Evolutionary conservation across 2,329 filamentous ascomycete species (phyloP).

Genomic region (Arachnopeziza araneosa): DNA sequence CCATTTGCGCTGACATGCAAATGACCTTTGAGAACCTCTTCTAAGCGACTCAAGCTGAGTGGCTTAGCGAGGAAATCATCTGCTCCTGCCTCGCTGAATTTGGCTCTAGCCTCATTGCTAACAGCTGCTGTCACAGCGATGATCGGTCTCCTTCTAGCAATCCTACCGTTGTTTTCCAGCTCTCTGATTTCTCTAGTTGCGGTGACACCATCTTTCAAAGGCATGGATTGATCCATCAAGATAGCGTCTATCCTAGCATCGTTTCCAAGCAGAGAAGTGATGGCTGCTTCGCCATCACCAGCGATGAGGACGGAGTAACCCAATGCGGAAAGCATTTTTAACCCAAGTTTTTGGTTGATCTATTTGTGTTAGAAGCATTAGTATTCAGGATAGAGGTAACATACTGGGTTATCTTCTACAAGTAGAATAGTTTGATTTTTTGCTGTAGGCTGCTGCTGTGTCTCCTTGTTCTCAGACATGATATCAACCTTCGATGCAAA

Average conservation of each 20-base stretch:
- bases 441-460: constrained; percentile 3
- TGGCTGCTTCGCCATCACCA: constrained; percentile 27
- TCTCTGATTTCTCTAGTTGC: constrained; percentile 28
- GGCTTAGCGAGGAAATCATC: constrained; percentile 31
- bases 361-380: constrained; percentile 2
- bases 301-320: constrained; percentile 23
- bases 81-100: constrained; percentile 26
- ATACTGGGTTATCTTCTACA: constrained; percentile 27
- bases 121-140: constrained; percentile 31
- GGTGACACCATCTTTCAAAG: constrained; percentile 28
- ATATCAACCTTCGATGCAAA: constrained; percentile 26
- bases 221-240: constrained; percentile 32
- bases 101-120: constrained; percentile 20
- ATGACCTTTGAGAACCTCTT: not conserved
- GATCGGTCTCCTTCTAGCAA: constrained; percentile 22
- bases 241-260: constrained; percentile 24
- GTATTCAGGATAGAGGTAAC: not conserved
- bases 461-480: constrained; percentile 12
- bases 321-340: constrained; percentile 21
- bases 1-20: not conserved
- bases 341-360: constrained; percentile 29
- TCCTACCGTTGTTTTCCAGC: constrained; percentile 20
- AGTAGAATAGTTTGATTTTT: constrained; percentile 18
- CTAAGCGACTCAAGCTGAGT: constrained; percentile 4
- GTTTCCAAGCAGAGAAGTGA: constrained; percentile 22